Conservation (phyloP, 352 stramenopile genomes). For the Pelagophyceae sp. region DNA sequence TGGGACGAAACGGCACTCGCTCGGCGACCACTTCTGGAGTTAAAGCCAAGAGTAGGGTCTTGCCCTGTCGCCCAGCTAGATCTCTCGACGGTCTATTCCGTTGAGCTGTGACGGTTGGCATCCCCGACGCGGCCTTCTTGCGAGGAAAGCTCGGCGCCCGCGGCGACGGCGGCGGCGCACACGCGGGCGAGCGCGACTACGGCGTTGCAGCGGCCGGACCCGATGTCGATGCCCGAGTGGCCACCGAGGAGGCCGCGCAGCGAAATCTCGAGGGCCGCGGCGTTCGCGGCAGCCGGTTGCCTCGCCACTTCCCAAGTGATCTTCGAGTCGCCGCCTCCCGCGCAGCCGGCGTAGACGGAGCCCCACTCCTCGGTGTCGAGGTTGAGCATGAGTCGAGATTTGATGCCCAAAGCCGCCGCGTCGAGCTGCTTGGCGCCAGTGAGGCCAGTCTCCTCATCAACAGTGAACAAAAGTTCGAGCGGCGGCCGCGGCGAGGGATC, state of each 20-base stretch:
- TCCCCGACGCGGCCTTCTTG: slow-evolving; percentile 1
- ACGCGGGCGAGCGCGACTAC: slow-evolving; percentile 4
- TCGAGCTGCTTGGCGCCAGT: slow-evolving; percentile 40
- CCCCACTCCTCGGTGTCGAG: slow-evolving; percentile 43
- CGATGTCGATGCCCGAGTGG: slow-evolving; percentile 43
- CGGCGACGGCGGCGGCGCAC: neutral
- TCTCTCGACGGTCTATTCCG: too few species aligned
- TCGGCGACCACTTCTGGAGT: too few species aligned
- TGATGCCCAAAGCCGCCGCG: slow-evolving; percentile 30
- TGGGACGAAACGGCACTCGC: too few species aligned
- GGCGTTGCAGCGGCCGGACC: slow-evolving; percentile 35
- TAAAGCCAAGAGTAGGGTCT: too few species aligned
- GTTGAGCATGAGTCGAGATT: slow-evolving; percentile 40
- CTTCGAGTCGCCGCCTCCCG: slow-evolving; percentile 37
- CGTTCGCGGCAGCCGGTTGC: slow-evolving; percentile 8
- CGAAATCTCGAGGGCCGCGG: too few species aligned
- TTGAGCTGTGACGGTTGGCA: too few species aligned
- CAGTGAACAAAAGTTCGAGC: slow-evolving; percentile 43
- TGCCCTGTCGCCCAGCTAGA: too few species aligned
- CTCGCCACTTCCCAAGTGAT: slow-evolving; percentile 25
- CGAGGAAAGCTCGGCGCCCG: neutral
- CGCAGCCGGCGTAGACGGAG: slow-evolving; percentile 43
- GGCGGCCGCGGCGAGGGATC: slow-evolving; percentile 34
- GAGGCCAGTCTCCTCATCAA: slow-evolving; percentile 47
- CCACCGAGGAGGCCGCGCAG: slow-evolving; percentile 41